A percentile compares a stretch with the other conserved stretches of the same genome.
phyloP scores from a whole-genome alignment of 352 stramenopile genomes.

The Globisporangium cystogenes region DNA sequence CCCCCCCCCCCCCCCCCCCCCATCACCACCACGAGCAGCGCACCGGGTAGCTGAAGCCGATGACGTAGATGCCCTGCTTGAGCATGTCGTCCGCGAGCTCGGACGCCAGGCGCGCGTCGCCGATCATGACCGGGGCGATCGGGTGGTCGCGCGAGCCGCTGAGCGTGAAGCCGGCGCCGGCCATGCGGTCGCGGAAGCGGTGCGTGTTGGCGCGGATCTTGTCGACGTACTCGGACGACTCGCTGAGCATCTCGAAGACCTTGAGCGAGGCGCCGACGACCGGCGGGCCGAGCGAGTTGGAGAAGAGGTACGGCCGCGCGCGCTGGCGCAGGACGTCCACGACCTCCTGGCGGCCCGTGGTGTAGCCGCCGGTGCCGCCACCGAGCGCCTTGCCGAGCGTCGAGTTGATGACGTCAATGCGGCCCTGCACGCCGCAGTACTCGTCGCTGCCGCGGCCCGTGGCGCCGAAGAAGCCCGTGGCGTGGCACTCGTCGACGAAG shows the following conservation, averaged over 20 bases:
- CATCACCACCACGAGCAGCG: slow-evolving; percentile 9
- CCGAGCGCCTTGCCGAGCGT: slow-evolving; percentile 93
- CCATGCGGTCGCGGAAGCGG: slow-evolving; percentile 91
- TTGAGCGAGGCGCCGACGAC: slow-evolving; percentile 91
- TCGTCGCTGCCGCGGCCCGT: slow-evolving; percentile 91
- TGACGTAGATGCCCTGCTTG: slow-evolving; percentile 92
- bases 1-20: too few species aligned
- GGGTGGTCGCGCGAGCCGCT: slow-evolving; percentile 85
- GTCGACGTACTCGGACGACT: slow-evolving; percentile 82
- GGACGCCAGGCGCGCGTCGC: slow-evolving; percentile 86
- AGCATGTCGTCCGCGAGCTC: slow-evolving; percentile 91
- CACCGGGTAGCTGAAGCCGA: slow-evolving; percentile 93
- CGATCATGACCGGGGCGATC: slow-evolving; percentile 91
- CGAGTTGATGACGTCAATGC: slow-evolving; percentile 94
- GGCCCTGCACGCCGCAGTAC: slow-evolving; percentile 85
- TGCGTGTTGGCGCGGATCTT: slow-evolving; percentile 89
- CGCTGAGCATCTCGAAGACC: slow-evolving; percentile 91
- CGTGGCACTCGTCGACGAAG: slow-evolving; percentile 94
- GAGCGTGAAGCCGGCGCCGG: slow-evolving; percentile 85
- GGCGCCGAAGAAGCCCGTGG: slow-evolving; percentile 90
- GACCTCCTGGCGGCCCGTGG: slow-evolving; percentile 82
- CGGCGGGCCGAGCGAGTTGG: slow-evolving; percentile 90
- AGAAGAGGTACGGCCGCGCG: slow-evolving; percentile 92
- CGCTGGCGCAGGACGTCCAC: slow-evolving; percentile 91
- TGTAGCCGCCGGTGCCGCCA: slow-evolving; percentile 92